Evolutionary conservation across 2,329 filamentous ascomycete genomes (phyloP).

Genomic region (Sporothrix humicola): DNA sequence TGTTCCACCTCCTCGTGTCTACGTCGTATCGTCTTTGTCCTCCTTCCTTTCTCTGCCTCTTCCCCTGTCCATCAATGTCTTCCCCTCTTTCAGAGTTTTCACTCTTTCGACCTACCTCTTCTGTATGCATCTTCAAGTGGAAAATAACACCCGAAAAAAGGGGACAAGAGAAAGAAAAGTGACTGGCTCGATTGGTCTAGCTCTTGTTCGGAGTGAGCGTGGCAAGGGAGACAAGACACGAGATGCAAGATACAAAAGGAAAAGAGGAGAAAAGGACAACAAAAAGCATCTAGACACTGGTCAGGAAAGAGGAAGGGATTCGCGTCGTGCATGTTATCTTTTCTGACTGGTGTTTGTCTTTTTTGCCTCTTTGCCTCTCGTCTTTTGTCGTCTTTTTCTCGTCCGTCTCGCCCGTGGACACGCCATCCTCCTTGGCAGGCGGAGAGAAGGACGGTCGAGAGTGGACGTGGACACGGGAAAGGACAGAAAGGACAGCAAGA

Average conservation of each 20-base stretch:
- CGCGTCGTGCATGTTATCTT: constrained; percentile 19
- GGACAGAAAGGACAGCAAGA: neutral
- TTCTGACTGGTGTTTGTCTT: neutral
- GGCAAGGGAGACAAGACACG: constrained; percentile 23
- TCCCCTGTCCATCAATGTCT: neutral
- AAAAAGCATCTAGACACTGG: neutral
- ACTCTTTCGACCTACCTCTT: neutral
- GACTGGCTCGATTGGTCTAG: neutral
- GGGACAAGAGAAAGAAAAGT: neutral
- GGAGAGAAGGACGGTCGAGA: neutral
- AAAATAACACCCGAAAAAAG: neutral
- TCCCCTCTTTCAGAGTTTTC: constrained; percentile 14
- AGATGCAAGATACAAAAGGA: neutral
- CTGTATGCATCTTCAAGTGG: constrained; percentile 13
- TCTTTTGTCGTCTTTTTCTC: neutral
- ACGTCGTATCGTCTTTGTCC: neutral
- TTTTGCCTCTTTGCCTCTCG: neutral
- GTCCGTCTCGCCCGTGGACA: neutral
- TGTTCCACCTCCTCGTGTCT: neutral
- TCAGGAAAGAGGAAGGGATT: neutral
- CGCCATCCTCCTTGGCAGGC: neutral
- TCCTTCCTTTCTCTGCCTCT: neutral
- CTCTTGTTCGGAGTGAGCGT: neutral
- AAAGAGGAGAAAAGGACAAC: neutral
- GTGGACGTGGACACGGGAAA: neutral